Percentiles rank a stretch among this genome's conserved stretches.
Evolutionary conservation across 2,329 filamentous ascomycete genomes (phyloP).

Genomic region (Cladosporium austrohemisphaericum): DNA sequence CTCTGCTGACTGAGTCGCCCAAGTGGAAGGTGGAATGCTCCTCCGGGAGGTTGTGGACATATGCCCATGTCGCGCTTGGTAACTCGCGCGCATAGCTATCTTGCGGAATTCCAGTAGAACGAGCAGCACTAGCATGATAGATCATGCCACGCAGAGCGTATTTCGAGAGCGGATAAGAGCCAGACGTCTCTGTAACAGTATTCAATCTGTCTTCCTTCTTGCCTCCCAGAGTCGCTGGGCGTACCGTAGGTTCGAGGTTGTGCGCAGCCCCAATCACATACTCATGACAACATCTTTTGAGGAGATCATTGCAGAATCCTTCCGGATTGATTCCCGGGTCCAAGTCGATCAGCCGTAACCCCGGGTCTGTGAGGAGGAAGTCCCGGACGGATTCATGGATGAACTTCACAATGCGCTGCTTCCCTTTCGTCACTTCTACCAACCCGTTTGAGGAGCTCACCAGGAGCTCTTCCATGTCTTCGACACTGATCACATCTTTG

Average conservation of each 20-base stretch:
- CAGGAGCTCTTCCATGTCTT: background rate
- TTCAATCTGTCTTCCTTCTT: background rate
- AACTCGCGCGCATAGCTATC: background rate
- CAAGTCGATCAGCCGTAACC: background rate
- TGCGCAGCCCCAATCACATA: background rate
- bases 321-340: background rate
- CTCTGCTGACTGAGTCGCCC: background rate
- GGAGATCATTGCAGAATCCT: background rate
- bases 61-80: background rate
- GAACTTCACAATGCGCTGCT: background rate
- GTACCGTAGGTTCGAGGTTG: background rate
- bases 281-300: background rate
- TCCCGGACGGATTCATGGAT: constrained; percentile 11
- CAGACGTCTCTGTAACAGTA: background rate
- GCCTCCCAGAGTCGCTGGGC: background rate
- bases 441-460: background rate
- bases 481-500: background rate
- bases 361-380: background rate
- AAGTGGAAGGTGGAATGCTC: background rate
- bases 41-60: background rate
- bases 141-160: background rate
- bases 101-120: background rate
- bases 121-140: background rate
- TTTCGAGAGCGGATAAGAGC: background rate
- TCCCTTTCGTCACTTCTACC: background rate